Conservation (phyloP, 2,329 filamentous ascomycete species). For the Parastagonospora nodorum region DNA sequence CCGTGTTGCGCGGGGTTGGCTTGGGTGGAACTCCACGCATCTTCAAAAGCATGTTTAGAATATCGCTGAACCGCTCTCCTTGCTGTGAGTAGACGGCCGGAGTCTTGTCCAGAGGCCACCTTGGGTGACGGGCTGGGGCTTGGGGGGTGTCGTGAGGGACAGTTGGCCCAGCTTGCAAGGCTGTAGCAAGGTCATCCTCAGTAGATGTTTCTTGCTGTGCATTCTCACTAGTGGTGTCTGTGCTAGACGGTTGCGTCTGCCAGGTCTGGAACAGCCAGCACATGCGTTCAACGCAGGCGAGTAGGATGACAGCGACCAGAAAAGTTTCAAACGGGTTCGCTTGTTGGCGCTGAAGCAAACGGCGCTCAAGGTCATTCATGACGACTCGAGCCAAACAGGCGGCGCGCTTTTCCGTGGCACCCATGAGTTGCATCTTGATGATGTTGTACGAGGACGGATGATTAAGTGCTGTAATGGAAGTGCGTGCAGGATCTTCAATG, state of each 20-base stretch:
- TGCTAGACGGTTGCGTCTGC: slow-evolving; percentile 40
- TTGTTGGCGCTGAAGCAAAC: slow-evolving; percentile 63
- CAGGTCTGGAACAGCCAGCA: slow-evolving; percentile 62
- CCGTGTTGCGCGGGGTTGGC: slow-evolving; percentile 34
- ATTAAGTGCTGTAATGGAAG: slow-evolving; percentile 31
- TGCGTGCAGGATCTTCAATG: slow-evolving; percentile 33
- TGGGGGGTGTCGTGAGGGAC: slow-evolving; percentile 10
- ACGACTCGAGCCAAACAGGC: slow-evolving; percentile 58
- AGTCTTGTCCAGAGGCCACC: slow-evolving; percentile 60
- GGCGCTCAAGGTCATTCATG: slow-evolving; percentile 64
- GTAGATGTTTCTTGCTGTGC: slow-evolving; percentile 3
- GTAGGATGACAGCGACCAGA: slow-evolving; percentile 61
- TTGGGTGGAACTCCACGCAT: slow-evolving; percentile 58
- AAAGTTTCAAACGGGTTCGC: slow-evolving; percentile 64
- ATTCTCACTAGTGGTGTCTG: slow-evolving; percentile 4
- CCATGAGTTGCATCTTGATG: slow-evolving; percentile 60
- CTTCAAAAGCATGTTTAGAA: slow-evolving; percentile 62
- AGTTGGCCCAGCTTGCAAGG: slow-evolving; percentile 23
- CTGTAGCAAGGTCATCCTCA: slow-evolving; percentile 30
- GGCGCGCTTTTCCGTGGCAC: slow-evolving; percentile 61
- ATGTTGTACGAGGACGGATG: slow-evolving; percentile 54
- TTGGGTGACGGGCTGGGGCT: slow-evolving; percentile 24
- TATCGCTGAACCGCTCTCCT: slow-evolving; percentile 62
- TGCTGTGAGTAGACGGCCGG: slow-evolving; percentile 60
- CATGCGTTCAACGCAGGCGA: slow-evolving; percentile 65